Conservation (phyloP, 768 basidiomycete species). For the Mycena venus region DNA sequence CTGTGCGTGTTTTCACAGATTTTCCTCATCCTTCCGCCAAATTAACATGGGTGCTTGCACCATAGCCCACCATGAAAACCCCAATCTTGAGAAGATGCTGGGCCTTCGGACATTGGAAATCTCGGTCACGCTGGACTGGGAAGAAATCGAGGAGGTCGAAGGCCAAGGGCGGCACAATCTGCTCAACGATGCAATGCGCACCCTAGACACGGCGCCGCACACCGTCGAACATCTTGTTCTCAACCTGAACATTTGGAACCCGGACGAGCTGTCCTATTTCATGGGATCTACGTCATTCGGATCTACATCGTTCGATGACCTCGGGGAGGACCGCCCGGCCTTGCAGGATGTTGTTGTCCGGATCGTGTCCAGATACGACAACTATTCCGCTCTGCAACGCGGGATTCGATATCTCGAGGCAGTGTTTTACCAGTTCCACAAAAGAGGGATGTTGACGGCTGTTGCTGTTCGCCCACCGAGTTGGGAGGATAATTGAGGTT, state of each 20-base stretch:
- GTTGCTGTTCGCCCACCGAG: neutral
- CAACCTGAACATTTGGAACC: neutral
- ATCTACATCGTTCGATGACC: too few species aligned
- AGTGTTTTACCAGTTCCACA: neutral
- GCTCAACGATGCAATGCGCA: constrained; percentile 11
- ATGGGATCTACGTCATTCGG: too few species aligned
- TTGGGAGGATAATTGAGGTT: neutral
- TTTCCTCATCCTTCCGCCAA: neutral
- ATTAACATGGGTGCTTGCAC: neutral
- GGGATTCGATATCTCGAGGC: constrained; percentile 9
- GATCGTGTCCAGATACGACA: constrained; percentile 2
- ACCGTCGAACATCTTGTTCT: constrained; percentile 13
- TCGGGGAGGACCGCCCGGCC: too few species aligned
- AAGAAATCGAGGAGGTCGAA: neutral
- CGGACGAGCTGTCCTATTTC: too few species aligned
- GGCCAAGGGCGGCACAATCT: constrained; percentile 5
- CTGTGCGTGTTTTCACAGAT: neutral
- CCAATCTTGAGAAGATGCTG: constrained; percentile 8
- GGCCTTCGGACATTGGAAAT: constrained; percentile 15
- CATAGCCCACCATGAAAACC: neutral
- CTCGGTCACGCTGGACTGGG: constrained; percentile 3
- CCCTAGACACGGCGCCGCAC: constrained; percentile 2
- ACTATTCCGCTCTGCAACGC: neutral
- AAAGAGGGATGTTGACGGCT: constrained; percentile 18
- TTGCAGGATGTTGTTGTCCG: too few species aligned